Evolutionary conservation across 176 grass and related monocot species (phyloP), one percentile per base, ranked within the genome.

Genomic region (Typha latifolia): DNA sequence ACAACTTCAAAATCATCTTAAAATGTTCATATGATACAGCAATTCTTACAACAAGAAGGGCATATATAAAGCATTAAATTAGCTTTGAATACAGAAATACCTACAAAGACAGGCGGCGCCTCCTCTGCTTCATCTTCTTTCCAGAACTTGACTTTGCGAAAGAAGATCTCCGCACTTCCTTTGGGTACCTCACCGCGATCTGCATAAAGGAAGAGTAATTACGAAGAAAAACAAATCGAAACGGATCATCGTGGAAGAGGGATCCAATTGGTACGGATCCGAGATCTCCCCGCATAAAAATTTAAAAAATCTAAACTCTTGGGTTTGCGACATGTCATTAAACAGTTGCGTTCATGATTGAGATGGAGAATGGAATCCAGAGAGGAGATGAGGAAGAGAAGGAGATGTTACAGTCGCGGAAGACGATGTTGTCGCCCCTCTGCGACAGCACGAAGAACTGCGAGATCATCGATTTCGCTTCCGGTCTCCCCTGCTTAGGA

Each of bases 131-230:
- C 89, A 32, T 99, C 95, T 49, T 90, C 89, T 63, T 99, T 99
- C 95, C 95, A 94, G 86, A 99, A 99, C 79, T 99, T 99, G 62
- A 99, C 95, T 88, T 99, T 99, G 48, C 89, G 83, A 69, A 99
- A 99, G 72, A 99, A 99, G 85, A 99, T 99, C 86, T 99, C 95
- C 26, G 95, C 89, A 79, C 95, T 99, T 43, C 86, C 95, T 79
- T 99, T 99, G 26, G 81, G 83, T 70, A 99, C 95, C 79, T 99
- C 95, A 63, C 89, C 89, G 31, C 95, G 89, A 90, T 99, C 95
- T 99, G 79, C 62, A 69, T 19, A 59, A 19, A 2, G 18, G 16
- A 19, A 22, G 5, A 59, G 8, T 4, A 59, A 59, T 21, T 59
- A 19, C 53, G 9, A 59, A 59, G 20, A 59, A 34, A 10, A 34